phyloP scores from a whole-genome alignment of 352 stramenopile genomes.

The Globisporangium iwayamae region DNA sequence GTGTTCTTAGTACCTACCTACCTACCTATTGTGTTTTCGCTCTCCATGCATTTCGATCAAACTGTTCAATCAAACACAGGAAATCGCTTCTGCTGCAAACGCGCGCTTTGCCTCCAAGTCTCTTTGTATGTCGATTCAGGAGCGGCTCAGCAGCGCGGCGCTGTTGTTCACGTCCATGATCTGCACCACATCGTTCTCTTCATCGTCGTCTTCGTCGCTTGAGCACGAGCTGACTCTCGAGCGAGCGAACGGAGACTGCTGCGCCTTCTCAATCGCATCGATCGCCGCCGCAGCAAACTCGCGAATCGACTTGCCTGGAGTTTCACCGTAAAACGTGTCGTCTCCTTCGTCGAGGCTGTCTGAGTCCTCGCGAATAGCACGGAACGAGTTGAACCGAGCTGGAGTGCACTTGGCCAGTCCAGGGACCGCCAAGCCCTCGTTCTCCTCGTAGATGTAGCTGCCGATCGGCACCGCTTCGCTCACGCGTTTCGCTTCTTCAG shows the following conservation, averaged over 20 bases:
- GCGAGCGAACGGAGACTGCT: constrained; percentile 4
- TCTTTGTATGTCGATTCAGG: not conserved
- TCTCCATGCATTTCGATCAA: not conserved
- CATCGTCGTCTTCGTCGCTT: constrained; percentile 12
- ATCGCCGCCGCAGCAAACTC: constrained; percentile 19
- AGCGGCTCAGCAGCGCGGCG: constrained; percentile 1
- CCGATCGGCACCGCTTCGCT: constrained; percentile 9
- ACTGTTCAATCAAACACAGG: not conserved
- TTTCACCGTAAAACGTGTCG: constrained; percentile 11
- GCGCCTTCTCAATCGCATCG: constrained; percentile 14
- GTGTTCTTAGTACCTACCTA: constrained; percentile 3
- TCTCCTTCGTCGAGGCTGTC: constrained; percentile 22
- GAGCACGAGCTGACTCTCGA: constrained; percentile 11
- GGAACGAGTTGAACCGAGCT: constrained; percentile 85
- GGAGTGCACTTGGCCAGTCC: constrained; percentile 67
- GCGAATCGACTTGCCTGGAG: not conserved
- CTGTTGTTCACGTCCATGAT: constrained; percentile 11
- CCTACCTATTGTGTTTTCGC: constrained; percentile 6
- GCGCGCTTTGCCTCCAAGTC: not conserved
- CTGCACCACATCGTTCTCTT: constrained; percentile 8
- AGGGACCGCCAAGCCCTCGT: constrained; percentile 76
- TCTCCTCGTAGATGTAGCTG: constrained; percentile 19
- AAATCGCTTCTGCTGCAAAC: not conserved
- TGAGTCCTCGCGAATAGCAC: constrained; percentile 42
- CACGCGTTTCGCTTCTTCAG: constrained; percentile 16